Base-by-base conservation (phyloP, 257 asterid genomes). In the Misopates orontium region DNA sequence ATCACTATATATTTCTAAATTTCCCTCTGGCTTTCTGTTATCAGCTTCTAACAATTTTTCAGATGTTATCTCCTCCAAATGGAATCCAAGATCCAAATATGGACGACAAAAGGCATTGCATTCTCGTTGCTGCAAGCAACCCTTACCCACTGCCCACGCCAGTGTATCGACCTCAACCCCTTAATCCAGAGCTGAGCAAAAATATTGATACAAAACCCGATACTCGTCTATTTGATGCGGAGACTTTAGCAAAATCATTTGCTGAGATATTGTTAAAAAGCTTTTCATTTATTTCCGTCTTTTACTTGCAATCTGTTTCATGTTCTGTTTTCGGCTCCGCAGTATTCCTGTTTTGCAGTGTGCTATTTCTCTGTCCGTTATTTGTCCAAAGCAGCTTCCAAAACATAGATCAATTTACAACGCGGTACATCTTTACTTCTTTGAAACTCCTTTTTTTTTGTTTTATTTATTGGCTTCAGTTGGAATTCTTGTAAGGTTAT, bases 331-430 rank as follows among this genome's bases (percentile, higher is more conserved):
- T 68, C 51, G n/a, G 63, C 77, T 69, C 56, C 52, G n/a, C 44
- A 28, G 8, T 58, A 60, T 60, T 51, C 24, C 10, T 69, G 40
- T 72, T 63, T 72, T 83, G 89, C 99, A 94, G 99, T 75, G 77
- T 78, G 82, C 84, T 69, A 71, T 94, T 77, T 90, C 97, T 71
- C 81, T 94, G 56, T 90, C 99, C 36, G 88, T 94, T 62, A 77
- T 94, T 69, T 94, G 96, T 79, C 99, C 99, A 9, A 94, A 83
- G 87, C 87, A 88, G 82, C 95, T 94, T 73, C 89, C 95, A 14
- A 88, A 88, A 79, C 84, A 90, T 61, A 83, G 73, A 72, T 88
- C 83, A 55, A 90, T 90, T 71, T 94, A 84, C 73, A 80, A 79
- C 68, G 92, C 95, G 88, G 98, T 89, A 84, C 73, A 72, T 52